Conservation (phyloP, 805 yeast species). For the Starmerella gropengiesseri region DNA sequence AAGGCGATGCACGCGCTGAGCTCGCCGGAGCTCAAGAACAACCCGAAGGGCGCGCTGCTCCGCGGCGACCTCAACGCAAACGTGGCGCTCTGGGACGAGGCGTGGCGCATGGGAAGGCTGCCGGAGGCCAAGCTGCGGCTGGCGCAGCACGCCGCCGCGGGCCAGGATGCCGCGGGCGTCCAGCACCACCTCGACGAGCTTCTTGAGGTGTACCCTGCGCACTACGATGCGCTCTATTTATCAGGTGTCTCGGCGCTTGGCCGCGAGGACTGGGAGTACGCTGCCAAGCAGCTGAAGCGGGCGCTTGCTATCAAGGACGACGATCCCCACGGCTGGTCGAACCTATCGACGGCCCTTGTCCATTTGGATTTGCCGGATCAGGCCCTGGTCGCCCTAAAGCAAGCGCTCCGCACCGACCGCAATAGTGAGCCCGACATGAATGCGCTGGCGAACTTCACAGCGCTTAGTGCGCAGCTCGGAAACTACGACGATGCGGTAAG, state of each 20-base stretch:
- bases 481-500: conserved; percentile 81
- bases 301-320: conserved; percentile 78
- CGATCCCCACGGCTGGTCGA: conserved; percentile 81
- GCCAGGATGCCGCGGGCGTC: conserved; percentile 43
- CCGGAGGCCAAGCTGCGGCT: conserved; percentile 78
- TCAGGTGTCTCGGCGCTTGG: conserved; percentile 88
- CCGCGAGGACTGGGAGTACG: conserved; percentile 53
- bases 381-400: conserved; percentile 74
- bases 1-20: conserved; percentile 53
- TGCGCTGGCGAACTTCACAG: conserved; percentile 76
- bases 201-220: conserved; percentile 58
- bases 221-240: conserved; percentile 76
- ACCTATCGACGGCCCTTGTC: conserved; percentile 70
- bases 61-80: conserved; percentile 77
- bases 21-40: conserved; percentile 54
- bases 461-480: conserved; percentile 68
- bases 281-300: conserved; percentile 85
- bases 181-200: conserved; percentile 65
- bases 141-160: conserved; percentile 47
- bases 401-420: conserved; percentile 55
- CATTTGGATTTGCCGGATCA: conserved; percentile 55
- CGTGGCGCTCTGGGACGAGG: conserved; percentile 64
- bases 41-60: conserved; percentile 73
- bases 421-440: conserved; percentile 69
- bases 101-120: conserved; percentile 80